Evolutionary conservation across 2,329 filamentous ascomycete species (phyloP).

Genomic region (Aureobasidium pullulans): DNA sequence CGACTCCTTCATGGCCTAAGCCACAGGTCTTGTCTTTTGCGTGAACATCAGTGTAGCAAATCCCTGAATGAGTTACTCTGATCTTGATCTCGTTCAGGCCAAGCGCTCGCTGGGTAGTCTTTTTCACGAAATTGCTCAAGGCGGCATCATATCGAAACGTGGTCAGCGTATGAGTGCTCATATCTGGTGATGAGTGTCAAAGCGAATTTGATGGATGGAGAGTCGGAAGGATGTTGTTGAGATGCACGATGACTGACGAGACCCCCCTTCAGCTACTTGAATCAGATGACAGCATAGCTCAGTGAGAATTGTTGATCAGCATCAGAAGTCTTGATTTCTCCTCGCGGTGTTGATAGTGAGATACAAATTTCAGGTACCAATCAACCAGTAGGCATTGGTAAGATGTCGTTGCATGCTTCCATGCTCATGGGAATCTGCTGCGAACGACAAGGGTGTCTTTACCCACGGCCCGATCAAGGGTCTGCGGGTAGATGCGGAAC

Average conservation of each 20-base stretch:
- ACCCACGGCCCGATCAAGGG: background rate
- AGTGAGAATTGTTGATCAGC: too few relatives aligned
- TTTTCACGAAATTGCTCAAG: constrained; percentile 17
- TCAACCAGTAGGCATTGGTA: too few relatives aligned
- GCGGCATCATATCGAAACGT: constrained; percentile 3
- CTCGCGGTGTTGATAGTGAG: too few relatives aligned
- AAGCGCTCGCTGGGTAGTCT: constrained; percentile 17
- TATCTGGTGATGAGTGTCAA: background rate
- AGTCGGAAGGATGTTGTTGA: background rate
- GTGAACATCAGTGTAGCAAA: constrained; percentile 32
- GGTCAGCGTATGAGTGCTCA: background rate
- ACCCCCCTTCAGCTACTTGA: too few relatives aligned
- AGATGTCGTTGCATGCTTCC: too few relatives aligned
- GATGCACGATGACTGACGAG: too few relatives aligned
- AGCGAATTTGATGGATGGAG: too few relatives aligned
- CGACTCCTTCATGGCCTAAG: constrained; percentile 47
- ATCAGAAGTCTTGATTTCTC: too few relatives aligned
- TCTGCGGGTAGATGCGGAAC: background rate
- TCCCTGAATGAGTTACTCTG: constrained; percentile 27
- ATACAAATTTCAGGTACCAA: too few relatives aligned
- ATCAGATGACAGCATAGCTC: too few relatives aligned
- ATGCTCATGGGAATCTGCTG: too few relatives aligned
- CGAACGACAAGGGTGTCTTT: background rate
- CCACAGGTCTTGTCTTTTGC: constrained; percentile 27
- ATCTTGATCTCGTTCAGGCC: constrained; percentile 25